Base-by-base conservation (phyloP, 257 asterid species). In the Solanum piurae region DNA sequence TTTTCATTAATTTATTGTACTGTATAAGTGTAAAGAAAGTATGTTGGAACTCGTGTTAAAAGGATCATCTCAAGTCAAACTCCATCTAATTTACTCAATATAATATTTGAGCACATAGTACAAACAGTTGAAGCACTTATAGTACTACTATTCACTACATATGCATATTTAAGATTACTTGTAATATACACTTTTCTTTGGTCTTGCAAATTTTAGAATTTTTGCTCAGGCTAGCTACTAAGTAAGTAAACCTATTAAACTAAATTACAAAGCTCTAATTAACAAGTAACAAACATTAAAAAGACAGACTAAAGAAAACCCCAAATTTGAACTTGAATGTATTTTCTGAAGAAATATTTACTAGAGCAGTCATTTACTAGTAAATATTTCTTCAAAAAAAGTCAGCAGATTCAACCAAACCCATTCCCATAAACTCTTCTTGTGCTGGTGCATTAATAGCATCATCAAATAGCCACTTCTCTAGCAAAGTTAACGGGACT, bases 381-480 rank as follows among this genome's bases (percentile, higher is more conserved):
- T 79, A 79, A 79, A 79, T 27, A 10, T 49, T 82, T 82, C 86
- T 49, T 82, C 86, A 82, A 82, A 82, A 82, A 21, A 49, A 82
- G 6, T 31, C 40, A 82, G 69, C 31, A 82, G 86, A 33, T 46
- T 82, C 86, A 49, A 31, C 86, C 42, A 85, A 46, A 11, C 34
- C 76, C 76, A 86, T 69, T 9, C 31, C 88, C 76, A 77, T 58
- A 29, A 87, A 25, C 42, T 76, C 69, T 36, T 60, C 88, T 77
- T 77, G 88, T 87, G 64, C 68, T n/a, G 55, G 85, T 6, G 74
- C 88, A 80, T 71, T 86, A 20, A 66, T 86, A 6, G 88, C 92
- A 42, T 93, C 96, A 82, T 94, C 96, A 71, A 94, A 77, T 3
- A 94, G 90, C 96, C 96, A 94, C 31, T 92, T 94, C 91, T 94